Conservation (phyloP, 2,329 filamentous ascomycete species). For the Fusarium euwallaceae region DNA sequence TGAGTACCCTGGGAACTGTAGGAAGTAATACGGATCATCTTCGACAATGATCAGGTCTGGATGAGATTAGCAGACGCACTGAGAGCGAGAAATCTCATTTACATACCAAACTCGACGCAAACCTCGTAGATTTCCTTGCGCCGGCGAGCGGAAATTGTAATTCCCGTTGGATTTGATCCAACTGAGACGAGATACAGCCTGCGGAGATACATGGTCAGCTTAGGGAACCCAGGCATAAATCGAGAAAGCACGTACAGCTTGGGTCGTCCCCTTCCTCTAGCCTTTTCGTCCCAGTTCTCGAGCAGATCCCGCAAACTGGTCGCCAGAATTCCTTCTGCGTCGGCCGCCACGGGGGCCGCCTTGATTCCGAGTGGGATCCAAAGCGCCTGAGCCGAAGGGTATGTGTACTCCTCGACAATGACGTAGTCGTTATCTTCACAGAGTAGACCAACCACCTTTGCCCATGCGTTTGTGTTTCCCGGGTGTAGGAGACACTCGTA, state of each 20-base stretch:
- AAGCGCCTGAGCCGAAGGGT: background rate
- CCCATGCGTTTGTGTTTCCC: background rate
- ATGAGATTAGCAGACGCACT: background rate
- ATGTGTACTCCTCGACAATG: background rate
- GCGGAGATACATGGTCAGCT: background rate
- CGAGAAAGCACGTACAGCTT: background rate
- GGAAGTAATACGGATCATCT: slow-evolving; percentile 45
- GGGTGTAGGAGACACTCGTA: background rate
- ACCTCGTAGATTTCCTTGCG: background rate
- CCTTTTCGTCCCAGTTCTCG: background rate
- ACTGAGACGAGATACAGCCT: background rate
- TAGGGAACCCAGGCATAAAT: no score
- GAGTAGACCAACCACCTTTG: background rate
- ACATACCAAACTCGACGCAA: background rate
- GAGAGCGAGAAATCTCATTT: background rate
- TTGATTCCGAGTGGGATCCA: background rate
- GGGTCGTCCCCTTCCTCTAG: background rate
- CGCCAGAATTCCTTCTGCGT: background rate
- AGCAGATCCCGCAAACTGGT: background rate
- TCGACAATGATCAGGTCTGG: slow-evolving; percentile 22
- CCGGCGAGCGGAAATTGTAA: background rate
- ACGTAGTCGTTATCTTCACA: background rate
- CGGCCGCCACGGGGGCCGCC: background rate
- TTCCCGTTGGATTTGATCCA: background rate
- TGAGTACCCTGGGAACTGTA: slow-evolving; percentile 41